phyloP scores from a whole-genome alignment of 352 stramenopile species.

The Aphanomyces euteiches region DNA sequence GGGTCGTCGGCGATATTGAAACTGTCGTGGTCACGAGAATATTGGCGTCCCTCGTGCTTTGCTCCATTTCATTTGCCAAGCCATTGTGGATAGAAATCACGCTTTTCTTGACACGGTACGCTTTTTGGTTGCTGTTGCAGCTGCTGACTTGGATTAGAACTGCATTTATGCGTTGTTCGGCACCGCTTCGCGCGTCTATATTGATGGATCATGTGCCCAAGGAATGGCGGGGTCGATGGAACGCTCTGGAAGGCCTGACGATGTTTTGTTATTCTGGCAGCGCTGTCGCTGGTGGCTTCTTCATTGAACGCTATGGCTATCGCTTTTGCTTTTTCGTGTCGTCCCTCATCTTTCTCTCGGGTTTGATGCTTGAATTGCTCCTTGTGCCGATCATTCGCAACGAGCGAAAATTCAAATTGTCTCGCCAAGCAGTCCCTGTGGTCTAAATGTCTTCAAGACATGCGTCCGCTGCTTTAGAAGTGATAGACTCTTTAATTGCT shows the following conservation, averaged over 20 bases:
- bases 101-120: slow-evolving; percentile 59
- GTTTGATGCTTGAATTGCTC: slow-evolving; percentile 53
- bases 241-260: slow-evolving; percentile 65
- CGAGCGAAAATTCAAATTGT: neutral
- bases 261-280: slow-evolving; percentile 77
- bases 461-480: too few relatives aligned
- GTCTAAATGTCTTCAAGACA: too few relatives aligned
- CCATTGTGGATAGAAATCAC: slow-evolving; percentile 55
- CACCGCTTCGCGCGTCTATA: slow-evolving; percentile 66
- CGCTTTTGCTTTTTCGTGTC: slow-evolving; percentile 75
- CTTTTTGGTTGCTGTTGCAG: neutral
- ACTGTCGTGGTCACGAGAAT: slow-evolving; percentile 58
- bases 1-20: slow-evolving; percentile 55
- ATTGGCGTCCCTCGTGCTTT: slow-evolving; percentile 54
- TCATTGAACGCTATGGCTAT: slow-evolving; percentile 75
- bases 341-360: slow-evolving; percentile 54
- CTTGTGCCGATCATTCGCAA: slow-evolving; percentile 43
- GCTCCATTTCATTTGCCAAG: slow-evolving; percentile 56
- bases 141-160: slow-evolving; percentile 30
- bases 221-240: slow-evolving; percentile 68
- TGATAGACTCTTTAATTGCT: too few relatives aligned
- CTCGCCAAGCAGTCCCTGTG: too few relatives aligned
- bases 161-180: slow-evolving; percentile 81
- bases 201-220: slow-evolving; percentile 77
- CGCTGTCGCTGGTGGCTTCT: slow-evolving; percentile 62